phyloP scores from a whole-genome alignment of 306 rosid genomes.

The Coriaria nepalensis region DNA sequence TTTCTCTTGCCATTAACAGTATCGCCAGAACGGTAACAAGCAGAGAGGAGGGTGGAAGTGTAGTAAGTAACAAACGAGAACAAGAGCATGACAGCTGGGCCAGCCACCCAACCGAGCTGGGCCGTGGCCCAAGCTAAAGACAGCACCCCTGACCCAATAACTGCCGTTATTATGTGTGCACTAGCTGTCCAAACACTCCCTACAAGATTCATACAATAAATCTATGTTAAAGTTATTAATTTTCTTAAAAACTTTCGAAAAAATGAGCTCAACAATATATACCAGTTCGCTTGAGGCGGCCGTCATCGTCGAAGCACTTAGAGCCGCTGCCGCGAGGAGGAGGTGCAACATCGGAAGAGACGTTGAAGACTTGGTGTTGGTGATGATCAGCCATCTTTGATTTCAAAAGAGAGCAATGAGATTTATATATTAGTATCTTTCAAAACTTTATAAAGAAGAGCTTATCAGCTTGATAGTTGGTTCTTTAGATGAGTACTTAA shows the following conservation, averaged over 20 bases:
- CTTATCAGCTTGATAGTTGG: too few relatives aligned
- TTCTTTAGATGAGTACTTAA: too few relatives aligned
- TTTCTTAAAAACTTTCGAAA: too few relatives aligned
- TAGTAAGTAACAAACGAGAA: conserved; percentile 71
- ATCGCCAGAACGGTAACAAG: conserved; percentile 66
- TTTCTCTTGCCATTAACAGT: conserved; percentile 64
- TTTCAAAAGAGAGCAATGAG: conserved; percentile 1
- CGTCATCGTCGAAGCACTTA: conserved; percentile 66
- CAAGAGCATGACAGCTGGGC: conserved; percentile 57
- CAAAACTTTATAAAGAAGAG: too few relatives aligned
- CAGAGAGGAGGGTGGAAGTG: conserved; percentile 58
- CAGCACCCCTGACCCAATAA: conserved; percentile 76
- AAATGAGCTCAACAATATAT: background rate
- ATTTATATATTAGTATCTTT: background rate
- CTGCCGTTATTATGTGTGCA: conserved; percentile 81
- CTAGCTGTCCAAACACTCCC: conserved; percentile 74
- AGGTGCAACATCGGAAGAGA: conserved; percentile 29
- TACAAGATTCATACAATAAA: background rate
- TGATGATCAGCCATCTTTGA: conserved; percentile 42
- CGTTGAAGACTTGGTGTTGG: conserved; percentile 35
- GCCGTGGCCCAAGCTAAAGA: conserved; percentile 80
- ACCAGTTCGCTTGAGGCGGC: conserved; percentile 79
- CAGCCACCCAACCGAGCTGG: conserved; percentile 90
- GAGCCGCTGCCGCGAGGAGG: conserved; percentile 33
- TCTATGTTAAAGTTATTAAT: too few relatives aligned